phyloP scores from a whole-genome alignment of 1,284 basidiomycete genomes.

The Puccinia triticina region DNA sequence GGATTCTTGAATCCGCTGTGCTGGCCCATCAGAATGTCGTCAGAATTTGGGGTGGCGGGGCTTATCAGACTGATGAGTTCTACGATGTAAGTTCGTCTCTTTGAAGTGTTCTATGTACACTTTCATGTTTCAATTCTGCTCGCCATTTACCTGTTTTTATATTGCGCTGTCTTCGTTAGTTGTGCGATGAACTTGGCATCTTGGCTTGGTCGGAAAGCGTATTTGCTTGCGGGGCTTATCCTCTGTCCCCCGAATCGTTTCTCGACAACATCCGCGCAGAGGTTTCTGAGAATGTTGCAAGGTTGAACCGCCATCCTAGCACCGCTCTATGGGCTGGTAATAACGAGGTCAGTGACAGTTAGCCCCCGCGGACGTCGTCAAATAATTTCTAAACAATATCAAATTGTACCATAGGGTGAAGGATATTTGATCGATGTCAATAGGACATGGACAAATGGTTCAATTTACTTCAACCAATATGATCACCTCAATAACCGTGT shows the following conservation, averaged over 20 bases:
- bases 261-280: constrained; percentile 67
- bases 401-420: constrained; percentile 36
- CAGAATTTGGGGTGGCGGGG: constrained; percentile 57
- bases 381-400: constrained; percentile 70
- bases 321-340: constrained; percentile 69
- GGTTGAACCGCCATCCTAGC: constrained; percentile 67
- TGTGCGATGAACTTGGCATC: constrained; percentile 70
- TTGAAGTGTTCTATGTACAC: background rate
- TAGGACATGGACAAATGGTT: constrained; percentile 39
- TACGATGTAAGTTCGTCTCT: constrained; percentile 49
- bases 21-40: constrained; percentile 55
- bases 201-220: constrained; percentile 69
- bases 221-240: constrained; percentile 51
- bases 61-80: constrained; percentile 54
- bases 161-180: constrained; percentile 55
- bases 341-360: constrained; percentile 65
- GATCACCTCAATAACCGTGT: constrained; percentile 64
- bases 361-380: constrained; percentile 66
- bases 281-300: constrained; percentile 68
- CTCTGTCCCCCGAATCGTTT: constrained; percentile 62
- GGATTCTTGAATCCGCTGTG: constrained; percentile 54
- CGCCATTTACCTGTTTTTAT: constrained; percentile 63
- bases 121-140: background rate
- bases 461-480: constrained; percentile 61
- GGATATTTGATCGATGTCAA: constrained; percentile 40